Conservation (phyloP, 192 early-diverging fungal species). For the Thamnidium elegans region DNA sequence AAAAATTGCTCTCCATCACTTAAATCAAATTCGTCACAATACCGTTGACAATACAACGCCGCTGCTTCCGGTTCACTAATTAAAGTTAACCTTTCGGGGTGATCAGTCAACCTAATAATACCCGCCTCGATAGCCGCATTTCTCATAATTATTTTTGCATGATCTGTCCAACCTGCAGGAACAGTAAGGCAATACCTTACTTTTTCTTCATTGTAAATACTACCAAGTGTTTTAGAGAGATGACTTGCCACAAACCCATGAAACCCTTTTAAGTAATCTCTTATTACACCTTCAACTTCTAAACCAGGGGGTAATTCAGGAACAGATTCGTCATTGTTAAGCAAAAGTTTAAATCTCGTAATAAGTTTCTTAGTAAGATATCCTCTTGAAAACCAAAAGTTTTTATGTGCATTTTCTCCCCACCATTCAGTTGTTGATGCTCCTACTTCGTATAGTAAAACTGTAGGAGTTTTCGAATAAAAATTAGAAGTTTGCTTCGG, state of each 20-base stretch:
- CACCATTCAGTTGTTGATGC: constrained; percentile 30
- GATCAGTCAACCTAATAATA: constrained; percentile 38
- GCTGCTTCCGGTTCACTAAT: constrained; percentile 43
- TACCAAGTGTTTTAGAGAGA: constrained; percentile 37
- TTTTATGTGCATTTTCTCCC: constrained; percentile 29
- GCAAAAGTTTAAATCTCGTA: constrained; percentile 36
- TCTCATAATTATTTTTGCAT: constrained; percentile 44
- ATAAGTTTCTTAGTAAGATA: background rate
- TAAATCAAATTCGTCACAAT: constrained; percentile 43
- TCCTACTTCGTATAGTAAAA: constrained; percentile 36
- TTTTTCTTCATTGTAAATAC: constrained; percentile 35
- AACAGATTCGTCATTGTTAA: constrained; percentile 23
- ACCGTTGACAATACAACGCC: constrained; percentile 45
- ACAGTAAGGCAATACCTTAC: constrained; percentile 49
- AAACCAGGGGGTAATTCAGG: constrained; percentile 41
- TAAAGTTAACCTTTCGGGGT: constrained; percentile 41
- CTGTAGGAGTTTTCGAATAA: constrained; percentile 41
- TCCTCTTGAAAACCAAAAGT: constrained; percentile 1
- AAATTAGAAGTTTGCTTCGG: constrained; percentile 21
- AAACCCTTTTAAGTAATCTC: constrained; percentile 48
- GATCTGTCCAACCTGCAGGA: constrained; percentile 50
- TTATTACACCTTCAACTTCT: constrained; percentile 43
- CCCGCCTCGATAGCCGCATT: constrained; percentile 46
- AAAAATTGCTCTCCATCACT: constrained; percentile 43
- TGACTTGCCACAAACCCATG: constrained; percentile 32